Base-by-base conservation (phyloP, 2,329 filamentous ascomycete species). In the Bipolaris zeicola region DNA sequence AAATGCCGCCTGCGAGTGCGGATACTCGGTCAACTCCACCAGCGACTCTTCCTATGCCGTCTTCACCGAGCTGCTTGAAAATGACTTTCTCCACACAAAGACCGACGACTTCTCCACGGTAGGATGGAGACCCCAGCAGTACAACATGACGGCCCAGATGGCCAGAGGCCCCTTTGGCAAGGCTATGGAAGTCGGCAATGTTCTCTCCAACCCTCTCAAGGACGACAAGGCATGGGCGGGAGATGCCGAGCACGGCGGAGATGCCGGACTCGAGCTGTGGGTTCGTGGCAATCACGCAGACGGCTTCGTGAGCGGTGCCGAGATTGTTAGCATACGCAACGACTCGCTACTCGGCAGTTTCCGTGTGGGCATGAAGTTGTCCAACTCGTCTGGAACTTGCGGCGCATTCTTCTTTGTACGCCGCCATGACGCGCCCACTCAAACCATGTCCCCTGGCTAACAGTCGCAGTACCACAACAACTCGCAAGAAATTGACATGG, bases 401-500 rank as follows among this genome's bases (percentile, higher is more conserved):
- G 87, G 85, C 28, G 89, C 89, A 6, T 92, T 93, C 77, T 93
- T 92, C 76, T 94, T 89, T 86, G 87, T 90, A 76, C 55, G 76
- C 14, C 37, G 20, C 22, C 16, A 39, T 26, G 14, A 50, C n/a
- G n/a, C 20, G 4, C 13, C 7, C 1, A 10, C 0, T 6, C 18
- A 3, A 10, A 8, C 8, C 16, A 26, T 11, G 8, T 14, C 37
- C 39, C 33, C 18, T 39, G 37, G 47, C 62, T 69, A 59, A 66
- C 51, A 16, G 38, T 34, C 33, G 37, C 59, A 91, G 89, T 92
- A 91, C 74, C 86, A 85, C 76, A 91, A 92, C 73, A 87, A 93
- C 74, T 89, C 88, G 1, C 87, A 90, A 68, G 90, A 93, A 68
- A 91, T 93, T 65, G 90, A 93, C 71, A 87, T 93, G 76, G 90